Evolutionary conservation across 2,329 filamentous ascomycete species (phyloP).

Genomic region (Proliferodiscus dingleyae): DNA sequence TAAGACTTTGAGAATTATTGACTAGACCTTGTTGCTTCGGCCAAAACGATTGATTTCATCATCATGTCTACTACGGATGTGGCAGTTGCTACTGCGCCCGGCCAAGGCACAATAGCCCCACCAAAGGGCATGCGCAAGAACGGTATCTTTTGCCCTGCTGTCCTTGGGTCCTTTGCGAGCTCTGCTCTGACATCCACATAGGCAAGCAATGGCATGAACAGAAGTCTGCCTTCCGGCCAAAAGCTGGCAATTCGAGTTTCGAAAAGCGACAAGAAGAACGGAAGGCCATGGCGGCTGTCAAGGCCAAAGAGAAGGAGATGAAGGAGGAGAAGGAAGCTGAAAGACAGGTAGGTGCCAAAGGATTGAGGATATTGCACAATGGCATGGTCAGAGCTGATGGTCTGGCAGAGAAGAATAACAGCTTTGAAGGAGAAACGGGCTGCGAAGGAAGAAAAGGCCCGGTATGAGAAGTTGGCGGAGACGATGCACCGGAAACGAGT

Average conservation of each 20-base stretch:
- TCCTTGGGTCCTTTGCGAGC: not conserved
- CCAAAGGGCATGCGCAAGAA: conserved; percentile 70
- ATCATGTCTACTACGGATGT: conserved; percentile 27
- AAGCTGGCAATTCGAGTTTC: conserved; percentile 70
- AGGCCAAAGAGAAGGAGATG: conserved; percentile 92
- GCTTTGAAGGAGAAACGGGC: conserved; percentile 79
- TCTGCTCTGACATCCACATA: conserved; percentile 35
- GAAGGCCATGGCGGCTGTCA: conserved; percentile 67
- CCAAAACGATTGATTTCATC: not conserved
- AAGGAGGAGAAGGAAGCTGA: conserved; percentile 93
- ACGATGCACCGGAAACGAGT: conserved; percentile 98
- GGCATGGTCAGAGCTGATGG: conserved; percentile 7
- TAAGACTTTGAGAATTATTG: too few species aligned
- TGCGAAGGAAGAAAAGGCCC: conserved; percentile 86
- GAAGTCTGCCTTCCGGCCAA: conserved; percentile 82
- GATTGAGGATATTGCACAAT: too few species aligned
- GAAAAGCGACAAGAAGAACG: conserved; percentile 69
- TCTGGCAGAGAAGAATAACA: conserved; percentile 63
- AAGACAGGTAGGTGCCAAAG: conserved; percentile 58
- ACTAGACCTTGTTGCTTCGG: not conserved
- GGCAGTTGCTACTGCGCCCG: conserved; percentile 5
- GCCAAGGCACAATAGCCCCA: conserved; percentile 1
- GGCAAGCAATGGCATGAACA: conserved; percentile 91
- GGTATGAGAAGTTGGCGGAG: conserved; percentile 89
- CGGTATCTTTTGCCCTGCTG: conserved; percentile 46